A percentile compares a stretch with the other conserved stretches of the same genome.
Evolutionary conservation across 345 rosid genomes (phyloP).

Genomic region (Bruguiera gymnorhiza): DNA sequence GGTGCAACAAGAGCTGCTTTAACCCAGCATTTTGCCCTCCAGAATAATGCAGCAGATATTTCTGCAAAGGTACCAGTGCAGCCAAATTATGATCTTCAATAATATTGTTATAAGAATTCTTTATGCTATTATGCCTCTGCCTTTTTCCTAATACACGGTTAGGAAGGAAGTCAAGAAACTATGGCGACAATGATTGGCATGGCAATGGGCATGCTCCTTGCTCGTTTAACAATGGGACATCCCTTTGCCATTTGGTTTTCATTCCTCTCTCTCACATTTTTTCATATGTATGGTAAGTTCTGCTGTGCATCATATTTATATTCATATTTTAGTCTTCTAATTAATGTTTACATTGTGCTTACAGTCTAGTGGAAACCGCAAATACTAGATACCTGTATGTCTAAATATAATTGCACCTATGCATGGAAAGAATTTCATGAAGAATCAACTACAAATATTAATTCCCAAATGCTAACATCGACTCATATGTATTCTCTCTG

Average conservation of each 20-base stretch:
- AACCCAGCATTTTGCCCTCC: constrained; percentile 95
- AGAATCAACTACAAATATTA: neutral
- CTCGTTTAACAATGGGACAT: constrained; percentile 68
- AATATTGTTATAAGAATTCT: constrained; percentile 5
- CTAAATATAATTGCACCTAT: neutral
- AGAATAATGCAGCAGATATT: constrained; percentile 91
- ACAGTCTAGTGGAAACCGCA: no score
- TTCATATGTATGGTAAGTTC: constrained; percentile 91
- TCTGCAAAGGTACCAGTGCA: constrained; percentile 66
- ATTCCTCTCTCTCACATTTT: constrained; percentile 72
- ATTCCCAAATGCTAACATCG: neutral
- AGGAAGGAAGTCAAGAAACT: constrained; percentile 99
- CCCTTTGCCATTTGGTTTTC: constrained; percentile 75
- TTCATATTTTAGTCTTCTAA: no score
- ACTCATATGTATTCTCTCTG: neutral
- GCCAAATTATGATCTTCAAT: constrained; percentile 14
- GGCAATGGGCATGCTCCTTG: constrained; percentile 89
- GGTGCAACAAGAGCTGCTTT: constrained; percentile 99
- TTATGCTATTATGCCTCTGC: neutral
- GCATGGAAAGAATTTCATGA: neutral
- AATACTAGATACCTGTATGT: neutral
- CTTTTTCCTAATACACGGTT: constrained; percentile 11
- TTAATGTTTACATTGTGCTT: no score
- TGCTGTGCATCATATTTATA: neutral
- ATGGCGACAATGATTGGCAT: constrained; percentile 92